Base-by-base conservation (phyloP, 2,329 filamentous ascomycete genomes). In the Cladophialophora chaetospira region DNA sequence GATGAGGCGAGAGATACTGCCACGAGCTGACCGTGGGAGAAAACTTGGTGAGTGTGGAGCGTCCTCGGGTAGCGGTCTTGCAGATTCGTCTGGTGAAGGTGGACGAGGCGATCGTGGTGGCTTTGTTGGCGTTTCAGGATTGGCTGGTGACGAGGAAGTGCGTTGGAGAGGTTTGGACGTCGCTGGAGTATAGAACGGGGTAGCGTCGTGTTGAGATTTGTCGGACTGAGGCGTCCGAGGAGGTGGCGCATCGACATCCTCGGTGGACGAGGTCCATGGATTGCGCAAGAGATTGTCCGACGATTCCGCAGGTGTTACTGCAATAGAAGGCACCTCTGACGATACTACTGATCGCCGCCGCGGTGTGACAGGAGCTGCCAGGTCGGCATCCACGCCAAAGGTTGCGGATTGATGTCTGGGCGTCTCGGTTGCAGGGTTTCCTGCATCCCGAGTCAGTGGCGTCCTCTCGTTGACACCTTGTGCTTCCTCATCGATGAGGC, bases 1-100 rank as follows among this genome's bases (percentile, higher is more conserved):
- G 3, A 82, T 76, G 33, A 88, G 80, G 2, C 77, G 78, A 19
- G 75, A 48, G 69, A 72, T 47, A 66, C 69, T 49, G 68, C 67
- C 8, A 73, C 74, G 31, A 68, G 72, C 43, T 70, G 77, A 58
- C 72, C 70, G 57, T 69, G 69, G 23, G 66, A 63, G 35, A 68
- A 67, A 21, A 62, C 64, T 35, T 67, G 63, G 57, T 57, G 58
- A 61, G 58, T 63, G 64, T 58, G 61, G 51, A 44, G 61, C 45
- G 42, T 66, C 65, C n/a, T 53, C 54, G 13, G 53, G 45, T 1
- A 46, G 45, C 9, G 54, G 48, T 13, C 43, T 47, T 4, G 38
- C 47, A 6, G 53, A 58, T 13, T 49, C 46, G 29, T 64, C 57
- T 29, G 64, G 61, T 38, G 44, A 59, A n/a, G 64, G 50, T 5